These are phyloP conservation scores for Rhizopogon salebrosus DNA, from an alignment of 768 basidiomycete genomes.

Conservation along the genomic window DNA sequence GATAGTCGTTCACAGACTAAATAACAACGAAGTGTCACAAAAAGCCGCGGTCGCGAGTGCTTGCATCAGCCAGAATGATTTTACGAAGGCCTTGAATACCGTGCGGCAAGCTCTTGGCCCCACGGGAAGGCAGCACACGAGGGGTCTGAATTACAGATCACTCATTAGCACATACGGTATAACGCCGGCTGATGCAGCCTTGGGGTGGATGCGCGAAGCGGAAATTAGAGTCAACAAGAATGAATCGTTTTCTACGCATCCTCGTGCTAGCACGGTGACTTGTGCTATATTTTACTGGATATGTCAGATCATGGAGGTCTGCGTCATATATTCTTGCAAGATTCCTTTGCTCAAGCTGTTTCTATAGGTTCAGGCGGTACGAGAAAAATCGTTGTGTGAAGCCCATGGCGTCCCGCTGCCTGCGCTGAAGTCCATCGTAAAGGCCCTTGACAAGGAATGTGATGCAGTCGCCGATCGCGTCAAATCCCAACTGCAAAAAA, in stretches of 20 bases:
- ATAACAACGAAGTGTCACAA: conserved; percentile 23
- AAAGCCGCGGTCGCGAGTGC: conserved; percentile 19
- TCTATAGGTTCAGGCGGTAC: conserved; percentile 17
- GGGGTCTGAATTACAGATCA: conserved; percentile 20
- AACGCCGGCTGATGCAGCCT: conserved; percentile 9
- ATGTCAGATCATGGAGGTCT: conserved; percentile 34
- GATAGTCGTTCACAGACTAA: conserved; percentile 11
- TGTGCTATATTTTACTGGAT: conserved; percentile 46
- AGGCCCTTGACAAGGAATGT: conserved; percentile 20
- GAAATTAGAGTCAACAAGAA: conserved; percentile 20
- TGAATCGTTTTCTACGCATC: conserved; percentile 12
- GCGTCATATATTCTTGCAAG: neutral
- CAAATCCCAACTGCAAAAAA: conserved; percentile 8
- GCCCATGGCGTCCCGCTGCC: conserved; percentile 10
- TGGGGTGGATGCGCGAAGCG: conserved; percentile 30
- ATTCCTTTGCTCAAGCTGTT: neutral
- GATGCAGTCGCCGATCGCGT: conserved; percentile 20
- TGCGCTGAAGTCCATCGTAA: conserved; percentile 15
- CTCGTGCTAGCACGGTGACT: conserved; percentile 20
- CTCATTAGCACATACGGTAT: conserved; percentile 27
- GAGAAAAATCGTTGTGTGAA: conserved; percentile 15
- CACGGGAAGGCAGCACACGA: neutral
- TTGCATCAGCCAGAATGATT: conserved; percentile 17
- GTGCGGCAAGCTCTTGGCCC: conserved; percentile 13
- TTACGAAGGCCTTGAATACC: conserved; percentile 18